phyloP scores from a whole-genome alignment of 2,329 filamentous ascomycete species.

The Proliferodiscus dingleyae region DNA sequence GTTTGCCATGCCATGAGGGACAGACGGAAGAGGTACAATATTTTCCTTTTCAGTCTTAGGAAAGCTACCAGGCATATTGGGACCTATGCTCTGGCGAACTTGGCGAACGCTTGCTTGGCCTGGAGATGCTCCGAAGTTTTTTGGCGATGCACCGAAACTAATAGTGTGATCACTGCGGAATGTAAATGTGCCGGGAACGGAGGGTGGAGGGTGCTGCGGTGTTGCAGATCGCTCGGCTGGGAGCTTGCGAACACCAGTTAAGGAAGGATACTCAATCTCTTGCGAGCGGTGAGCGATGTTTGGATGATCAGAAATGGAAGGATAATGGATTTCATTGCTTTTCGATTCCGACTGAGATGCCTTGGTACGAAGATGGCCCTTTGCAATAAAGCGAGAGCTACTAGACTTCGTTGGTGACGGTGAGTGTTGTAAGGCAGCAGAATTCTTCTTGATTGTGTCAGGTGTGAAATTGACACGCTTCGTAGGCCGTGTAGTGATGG shows the following conservation, averaged over 20 bases:
- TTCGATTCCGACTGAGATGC: constrained; percentile 30
- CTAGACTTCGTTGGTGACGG: constrained; percentile 52
- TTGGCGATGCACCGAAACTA: constrained; percentile 43
- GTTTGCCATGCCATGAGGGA: constrained; percentile 58
- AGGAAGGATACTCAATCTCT: constrained; percentile 27
- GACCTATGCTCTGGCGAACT: constrained; percentile 48
- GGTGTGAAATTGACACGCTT: constrained; percentile 82
- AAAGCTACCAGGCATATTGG: constrained; percentile 52
- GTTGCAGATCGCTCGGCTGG: constrained; percentile 18
- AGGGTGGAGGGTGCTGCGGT: constrained; percentile 20
- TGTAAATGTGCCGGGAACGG: constrained; percentile 55
- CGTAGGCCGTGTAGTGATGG: constrained; percentile 47
- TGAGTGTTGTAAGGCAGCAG: constrained; percentile 42
- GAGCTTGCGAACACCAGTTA: constrained; percentile 24
- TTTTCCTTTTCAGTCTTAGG: constrained; percentile 55
- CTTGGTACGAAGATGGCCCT: constrained; percentile 33
- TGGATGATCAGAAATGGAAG: constrained; percentile 42
- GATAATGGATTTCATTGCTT: constrained; percentile 44
- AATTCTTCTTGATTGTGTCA: constrained; percentile 49
- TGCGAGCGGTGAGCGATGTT: constrained; percentile 8
- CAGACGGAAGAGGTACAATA: constrained; percentile 35
- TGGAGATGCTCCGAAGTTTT: constrained; percentile 51
- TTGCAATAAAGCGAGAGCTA: constrained; percentile 40
- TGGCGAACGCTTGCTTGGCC: constrained; percentile 59
- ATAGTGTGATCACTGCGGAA: constrained; percentile 65